Conservation (phyloP, 257 asterid genomes). For the Gentiana straminea region DNA sequence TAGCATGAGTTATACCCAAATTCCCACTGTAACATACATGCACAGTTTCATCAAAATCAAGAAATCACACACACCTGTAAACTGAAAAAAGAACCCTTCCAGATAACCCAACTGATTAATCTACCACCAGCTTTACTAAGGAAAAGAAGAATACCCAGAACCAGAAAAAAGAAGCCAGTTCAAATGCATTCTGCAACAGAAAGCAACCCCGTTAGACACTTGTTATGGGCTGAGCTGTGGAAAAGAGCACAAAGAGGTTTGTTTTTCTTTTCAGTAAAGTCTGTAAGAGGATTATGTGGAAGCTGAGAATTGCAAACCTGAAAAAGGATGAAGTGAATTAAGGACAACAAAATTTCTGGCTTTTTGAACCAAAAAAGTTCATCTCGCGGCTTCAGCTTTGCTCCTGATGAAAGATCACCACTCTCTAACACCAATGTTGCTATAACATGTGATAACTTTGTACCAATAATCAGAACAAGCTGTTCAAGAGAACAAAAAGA, state of each 20-base stretch:
- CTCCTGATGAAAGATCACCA: constrained; percentile 39
- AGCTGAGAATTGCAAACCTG: constrained; percentile 51
- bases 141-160: constrained; percentile 71
- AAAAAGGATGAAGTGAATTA: constrained; percentile 87
- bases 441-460: constrained; percentile 88
- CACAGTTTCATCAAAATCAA: neutral
- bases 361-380: constrained; percentile 97
- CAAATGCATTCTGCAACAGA: constrained; percentile 44
- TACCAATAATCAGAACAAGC: constrained; percentile 87
- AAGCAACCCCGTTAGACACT: neutral
- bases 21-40: constrained; percentile 67
- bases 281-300: neutral
- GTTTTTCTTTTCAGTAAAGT: neutral
- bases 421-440: constrained; percentile 96
- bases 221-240: neutral
- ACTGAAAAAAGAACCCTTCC: no score
- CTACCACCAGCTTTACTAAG: no score
- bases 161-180: constrained; percentile 98
- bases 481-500: constrained; percentile 17
- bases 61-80: no score
- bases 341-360: constrained; percentile 65
- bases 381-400: constrained; percentile 72
- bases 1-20: constrained; percentile 94
- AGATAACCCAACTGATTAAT: no score
- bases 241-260: neutral